A percentile compares a stretch with the other conserved stretches of the same genome.
Conservation (phyloP, 208 protist genomes). For the Crithidia mellificae region DNA sequence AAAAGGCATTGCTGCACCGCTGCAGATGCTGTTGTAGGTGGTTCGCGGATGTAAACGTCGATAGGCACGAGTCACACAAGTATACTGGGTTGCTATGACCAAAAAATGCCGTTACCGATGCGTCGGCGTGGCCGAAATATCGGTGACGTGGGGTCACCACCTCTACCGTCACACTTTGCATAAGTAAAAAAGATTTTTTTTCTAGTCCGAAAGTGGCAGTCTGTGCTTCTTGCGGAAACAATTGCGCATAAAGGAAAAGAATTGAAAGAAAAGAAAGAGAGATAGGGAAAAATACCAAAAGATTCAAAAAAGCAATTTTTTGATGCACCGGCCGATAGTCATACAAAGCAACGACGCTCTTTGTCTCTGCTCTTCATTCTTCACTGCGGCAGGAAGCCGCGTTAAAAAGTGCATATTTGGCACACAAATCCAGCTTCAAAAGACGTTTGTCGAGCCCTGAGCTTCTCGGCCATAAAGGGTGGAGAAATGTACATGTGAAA, state of each 20-base stretch:
- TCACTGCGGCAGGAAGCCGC: too few species aligned
- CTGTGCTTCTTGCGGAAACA: too few species aligned
- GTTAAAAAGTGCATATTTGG: neutral
- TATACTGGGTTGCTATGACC: slow-evolving; percentile 30
- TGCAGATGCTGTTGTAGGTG: slow-evolving; percentile 51
- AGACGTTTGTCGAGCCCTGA: too few species aligned
- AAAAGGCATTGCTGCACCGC: slow-evolving; percentile 54
- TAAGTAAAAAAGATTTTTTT: too few species aligned
- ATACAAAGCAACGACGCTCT: neutral
- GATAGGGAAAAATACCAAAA: neutral
- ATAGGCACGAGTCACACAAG: slow-evolving; percentile 71
- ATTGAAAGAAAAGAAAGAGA: neutral
- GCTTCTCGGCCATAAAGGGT: too few species aligned
- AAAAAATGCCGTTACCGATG: slow-evolving; percentile 20
- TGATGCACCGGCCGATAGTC: too few species aligned
- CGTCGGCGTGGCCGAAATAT: slow-evolving; percentile 33
- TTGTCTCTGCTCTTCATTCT: too few species aligned
- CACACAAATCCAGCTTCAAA: neutral
- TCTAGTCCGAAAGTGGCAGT: too few species aligned
- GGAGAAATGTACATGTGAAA: too few species aligned
- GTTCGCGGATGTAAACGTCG: slow-evolving; percentile 26
- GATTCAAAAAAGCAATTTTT: too few species aligned
- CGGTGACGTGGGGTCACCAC: slow-evolving; percentile 43
- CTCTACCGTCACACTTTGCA: slow-evolving; percentile 17
- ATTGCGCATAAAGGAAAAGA: too few species aligned